phyloP scores from a whole-genome alignment of 1,284 basidiomycete species.

The Uromyces viciae-fabae region DNA sequence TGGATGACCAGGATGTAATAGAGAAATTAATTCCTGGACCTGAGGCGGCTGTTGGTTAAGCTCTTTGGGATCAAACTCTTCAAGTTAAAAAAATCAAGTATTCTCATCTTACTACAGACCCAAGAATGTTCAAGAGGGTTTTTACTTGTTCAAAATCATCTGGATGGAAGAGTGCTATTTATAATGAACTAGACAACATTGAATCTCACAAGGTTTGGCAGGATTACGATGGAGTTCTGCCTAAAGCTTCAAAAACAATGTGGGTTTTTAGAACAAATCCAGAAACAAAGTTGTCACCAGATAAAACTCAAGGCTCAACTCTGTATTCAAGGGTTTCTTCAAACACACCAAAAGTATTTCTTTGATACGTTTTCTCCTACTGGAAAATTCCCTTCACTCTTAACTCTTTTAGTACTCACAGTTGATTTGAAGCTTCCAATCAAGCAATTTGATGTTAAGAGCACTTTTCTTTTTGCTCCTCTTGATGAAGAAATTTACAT shows the following conservation, averaged over 20 bases:
- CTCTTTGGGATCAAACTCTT: not conserved
- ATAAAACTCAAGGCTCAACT: no score
- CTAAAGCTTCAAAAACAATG: no score
- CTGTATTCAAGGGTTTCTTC: not conserved
- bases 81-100: not conserved
- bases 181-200: not conserved
- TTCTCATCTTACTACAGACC: not conserved
- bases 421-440: not conserved
- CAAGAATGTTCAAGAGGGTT: not conserved
- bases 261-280: no score
- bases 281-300: no score
- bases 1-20: not conserved
- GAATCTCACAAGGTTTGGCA: not conserved
- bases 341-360: not conserved
- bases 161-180: not conserved
- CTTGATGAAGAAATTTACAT: not conserved
- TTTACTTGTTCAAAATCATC: not conserved
- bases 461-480: not conserved
- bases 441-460: not conserved
- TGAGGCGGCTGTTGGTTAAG: not conserved
- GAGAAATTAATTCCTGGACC: not conserved
- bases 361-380: slow-evolving; percentile 2
- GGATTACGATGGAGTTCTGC: no score
- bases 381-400: not conserved
- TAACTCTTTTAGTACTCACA: not conserved